A percentile compares a stretch with the other conserved stretches of the same genome.
Evolutionary conservation across 208 protist genomes (phyloP).

Genomic region (Acanthamoeba quina): DNA sequence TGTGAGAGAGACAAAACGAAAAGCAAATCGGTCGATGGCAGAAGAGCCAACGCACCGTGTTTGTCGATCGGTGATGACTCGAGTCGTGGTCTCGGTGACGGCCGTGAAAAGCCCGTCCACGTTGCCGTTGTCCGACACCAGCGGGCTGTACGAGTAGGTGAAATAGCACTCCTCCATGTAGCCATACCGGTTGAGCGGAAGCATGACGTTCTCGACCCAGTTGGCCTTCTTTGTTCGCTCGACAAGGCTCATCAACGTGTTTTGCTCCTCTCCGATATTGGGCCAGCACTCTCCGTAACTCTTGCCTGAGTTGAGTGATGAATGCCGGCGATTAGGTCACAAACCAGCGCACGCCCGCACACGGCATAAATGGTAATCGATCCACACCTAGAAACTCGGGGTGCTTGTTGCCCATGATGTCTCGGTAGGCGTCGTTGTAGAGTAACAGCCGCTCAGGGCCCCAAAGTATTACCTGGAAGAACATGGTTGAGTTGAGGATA

Average conservation of each 20-base stretch:
- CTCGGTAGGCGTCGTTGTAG: constrained; percentile 46
- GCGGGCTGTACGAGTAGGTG: constrained; percentile 42
- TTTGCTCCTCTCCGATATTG: background rate
- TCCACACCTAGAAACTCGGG: background rate
- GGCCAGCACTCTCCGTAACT: background rate
- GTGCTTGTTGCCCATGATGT: constrained; percentile 36
- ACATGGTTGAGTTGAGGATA: background rate
- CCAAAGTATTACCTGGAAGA: constrained; percentile 47
- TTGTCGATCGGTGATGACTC: constrained; percentile 1
- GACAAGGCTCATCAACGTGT: background rate
- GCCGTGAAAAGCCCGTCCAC: background rate
- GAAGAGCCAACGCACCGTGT: background rate
- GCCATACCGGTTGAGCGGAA: background rate
- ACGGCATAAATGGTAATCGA: background rate
- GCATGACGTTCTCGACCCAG: background rate
- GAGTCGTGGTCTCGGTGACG: constrained; percentile 23
- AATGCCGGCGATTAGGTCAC: background rate
- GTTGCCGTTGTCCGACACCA: constrained; percentile 1
- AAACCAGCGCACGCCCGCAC: background rate
- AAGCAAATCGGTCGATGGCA: too few species aligned
- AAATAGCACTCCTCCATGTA: constrained; percentile 58
- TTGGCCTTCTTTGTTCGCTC: background rate
- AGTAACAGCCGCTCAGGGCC: constrained; percentile 15
- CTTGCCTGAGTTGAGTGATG: background rate
- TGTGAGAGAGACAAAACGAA: too few species aligned